A percentile compares a stretch with the other conserved stretches of the same genome.
These are phyloP conservation scores for Penicillium vulpinum DNA, from an alignment of 2,329 filamentous ascomycete genomes.

Conservation along the genomic window DNA sequence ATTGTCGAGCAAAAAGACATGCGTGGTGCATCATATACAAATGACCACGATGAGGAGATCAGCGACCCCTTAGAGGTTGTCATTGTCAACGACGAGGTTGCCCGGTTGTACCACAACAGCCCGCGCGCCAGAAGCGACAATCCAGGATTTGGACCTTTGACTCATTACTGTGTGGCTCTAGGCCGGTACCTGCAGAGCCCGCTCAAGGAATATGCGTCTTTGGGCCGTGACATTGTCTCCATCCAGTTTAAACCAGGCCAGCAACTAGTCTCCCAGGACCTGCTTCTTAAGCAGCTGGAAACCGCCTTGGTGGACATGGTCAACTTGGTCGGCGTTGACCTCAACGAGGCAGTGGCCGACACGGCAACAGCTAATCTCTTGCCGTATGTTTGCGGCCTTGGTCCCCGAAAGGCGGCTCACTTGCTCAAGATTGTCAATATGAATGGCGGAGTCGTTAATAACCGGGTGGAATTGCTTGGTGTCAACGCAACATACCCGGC, in stretches of 20 bases:
- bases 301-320: slow-evolving; percentile 99
- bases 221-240: slow-evolving; percentile 84
- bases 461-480: slow-evolving; percentile 83
- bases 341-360: slow-evolving; percentile 86
- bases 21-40: slow-evolving; percentile 77
- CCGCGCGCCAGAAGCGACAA: slow-evolving; percentile 76
- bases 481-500: slow-evolving; percentile 80
- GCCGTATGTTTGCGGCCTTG: slow-evolving; percentile 87
- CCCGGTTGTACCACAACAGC: slow-evolving; percentile 92
- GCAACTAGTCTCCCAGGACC: slow-evolving; percentile 81
- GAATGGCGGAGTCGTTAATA: slow-evolving; percentile 82
- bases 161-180: slow-evolving; percentile 84
- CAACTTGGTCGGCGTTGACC: slow-evolving; percentile 91
- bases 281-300: slow-evolving; percentile 81
- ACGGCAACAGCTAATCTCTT: slow-evolving; percentile 81
- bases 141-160: slow-evolving; percentile 73
- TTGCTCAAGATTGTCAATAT: slow-evolving; percentile 86
- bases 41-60: slow-evolving; percentile 74
- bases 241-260: slow-evolving; percentile 89
- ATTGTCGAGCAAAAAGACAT: slow-evolving; percentile 77
- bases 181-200: slow-evolving; percentile 93
- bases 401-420: slow-evolving; percentile 83
- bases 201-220: slow-evolving; percentile 90
- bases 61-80: slow-evolving; percentile 83
- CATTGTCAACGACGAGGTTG: slow-evolving; percentile 93